A percentile compares a stretch with the other conserved stretches of the same genome.
Evolutionary conservation across 179 eudicot species (phyloP).

Genomic region (Heliamphora pulchella): DNA sequence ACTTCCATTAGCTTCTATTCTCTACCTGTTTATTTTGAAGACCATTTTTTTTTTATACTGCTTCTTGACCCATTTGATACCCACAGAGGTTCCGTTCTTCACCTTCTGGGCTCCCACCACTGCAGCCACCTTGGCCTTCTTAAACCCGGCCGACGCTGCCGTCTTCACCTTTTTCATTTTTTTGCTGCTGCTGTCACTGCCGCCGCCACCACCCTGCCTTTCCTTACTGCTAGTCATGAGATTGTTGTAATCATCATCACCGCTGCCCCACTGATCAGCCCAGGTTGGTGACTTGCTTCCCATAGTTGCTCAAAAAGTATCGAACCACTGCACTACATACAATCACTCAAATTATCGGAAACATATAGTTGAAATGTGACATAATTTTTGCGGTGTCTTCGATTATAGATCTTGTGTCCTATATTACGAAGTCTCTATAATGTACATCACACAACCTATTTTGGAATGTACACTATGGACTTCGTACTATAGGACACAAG

Average conservation of each 20-base stretch:
- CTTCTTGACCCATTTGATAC: constrained; percentile 39
- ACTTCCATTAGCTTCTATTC: neutral
- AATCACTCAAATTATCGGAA: too few relatives aligned
- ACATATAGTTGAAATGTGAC: too few relatives aligned
- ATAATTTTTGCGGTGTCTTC: too few relatives aligned
- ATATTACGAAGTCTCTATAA: too few relatives aligned
- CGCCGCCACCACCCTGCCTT: constrained; percentile 2
- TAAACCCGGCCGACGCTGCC: constrained; percentile 20
- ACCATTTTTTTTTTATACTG: constrained; percentile 19
- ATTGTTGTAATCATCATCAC: neutral
- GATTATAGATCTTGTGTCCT: too few relatives aligned
- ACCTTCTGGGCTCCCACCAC: constrained; percentile 29
- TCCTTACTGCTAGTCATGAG: neutral
- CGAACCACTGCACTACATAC: neutral
- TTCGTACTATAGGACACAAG: too few relatives aligned
- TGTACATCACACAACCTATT: too few relatives aligned
- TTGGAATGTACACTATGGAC: too few relatives aligned
- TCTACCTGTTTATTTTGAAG: neutral
- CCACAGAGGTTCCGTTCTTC: constrained; percentile 20
- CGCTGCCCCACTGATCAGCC: constrained; percentile 19
- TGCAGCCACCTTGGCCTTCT: constrained; percentile 30
- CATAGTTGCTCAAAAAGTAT: neutral
- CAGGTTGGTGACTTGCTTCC: constrained; percentile 19
- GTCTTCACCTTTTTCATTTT: constrained; percentile 24
- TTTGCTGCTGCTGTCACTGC: constrained; percentile 8